Conservation (phyloP, 179 eudicot species). For the Gypsophila paniculata region DNA sequence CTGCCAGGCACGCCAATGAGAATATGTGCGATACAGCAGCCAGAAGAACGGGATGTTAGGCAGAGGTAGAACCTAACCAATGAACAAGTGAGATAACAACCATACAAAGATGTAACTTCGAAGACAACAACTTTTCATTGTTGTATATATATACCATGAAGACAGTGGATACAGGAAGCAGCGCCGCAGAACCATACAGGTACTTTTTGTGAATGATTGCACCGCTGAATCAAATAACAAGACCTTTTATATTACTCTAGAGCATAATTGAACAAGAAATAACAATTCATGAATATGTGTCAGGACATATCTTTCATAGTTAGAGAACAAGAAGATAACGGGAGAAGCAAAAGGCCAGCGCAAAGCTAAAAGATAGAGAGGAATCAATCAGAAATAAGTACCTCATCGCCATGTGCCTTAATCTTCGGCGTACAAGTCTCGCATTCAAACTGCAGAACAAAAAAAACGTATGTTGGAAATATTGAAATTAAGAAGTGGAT, state of each 20-base stretch:
- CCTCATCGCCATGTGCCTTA: conserved; percentile 91
- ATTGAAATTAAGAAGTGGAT: background rate
- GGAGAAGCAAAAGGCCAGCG: background rate
- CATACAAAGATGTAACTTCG: background rate
- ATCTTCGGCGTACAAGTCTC: conserved; percentile 79
- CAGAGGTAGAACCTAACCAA: conserved; percentile 77
- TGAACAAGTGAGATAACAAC: conserved; percentile 7
- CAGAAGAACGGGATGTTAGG: conserved; percentile 99
- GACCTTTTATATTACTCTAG: conserved; percentile 14
- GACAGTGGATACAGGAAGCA: conserved; percentile 69
- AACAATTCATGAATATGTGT: background rate
- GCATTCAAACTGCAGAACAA: conserved; percentile 65
- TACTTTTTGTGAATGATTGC: conserved; percentile 73
- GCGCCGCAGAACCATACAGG: conserved; percentile 72
- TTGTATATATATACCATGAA: conserved; percentile 50
- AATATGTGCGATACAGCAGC: conserved; percentile 84
- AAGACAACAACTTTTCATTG: background rate
- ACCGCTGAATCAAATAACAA: conserved; percentile 48
- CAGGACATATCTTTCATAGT: conserved; percentile 3
- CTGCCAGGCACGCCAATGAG: conserved; percentile 97
- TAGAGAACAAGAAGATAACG: background rate
- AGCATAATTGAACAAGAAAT: conserved; percentile 1
- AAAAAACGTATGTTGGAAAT: conserved; percentile 11
- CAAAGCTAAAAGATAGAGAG: conserved; percentile 11
- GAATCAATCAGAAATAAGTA: conserved; percentile 24